These are phyloP conservation scores for Neostapfia colusana DNA, from an alignment of 176 grass and related monocot species.

Conservation along the genomic window DNA sequence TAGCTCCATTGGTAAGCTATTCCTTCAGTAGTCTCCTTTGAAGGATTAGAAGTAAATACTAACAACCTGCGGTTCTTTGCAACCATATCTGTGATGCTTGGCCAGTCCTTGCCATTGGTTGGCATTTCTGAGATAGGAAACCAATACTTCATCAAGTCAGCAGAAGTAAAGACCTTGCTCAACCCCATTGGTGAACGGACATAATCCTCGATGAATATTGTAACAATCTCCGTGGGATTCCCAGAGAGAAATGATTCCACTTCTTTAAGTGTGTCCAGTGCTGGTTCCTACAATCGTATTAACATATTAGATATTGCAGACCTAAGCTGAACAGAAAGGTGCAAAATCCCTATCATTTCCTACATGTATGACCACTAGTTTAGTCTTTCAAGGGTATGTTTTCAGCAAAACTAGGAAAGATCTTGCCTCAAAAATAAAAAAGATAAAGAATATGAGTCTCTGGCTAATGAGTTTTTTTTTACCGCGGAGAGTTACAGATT, in stretches of 20 bases:
- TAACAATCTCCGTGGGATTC: constrained; percentile 89
- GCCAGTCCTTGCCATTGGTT: constrained; percentile 78
- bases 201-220: constrained; percentile 96
- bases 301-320: constrained; percentile 27
- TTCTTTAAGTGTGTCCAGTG: constrained; percentile 87
- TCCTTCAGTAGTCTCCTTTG: constrained; percentile 83
- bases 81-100: constrained; percentile 77
- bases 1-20: constrained; percentile 94
- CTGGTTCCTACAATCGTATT: constrained; percentile 70
- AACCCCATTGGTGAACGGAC: constrained; percentile 74
- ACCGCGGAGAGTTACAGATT: neutral
- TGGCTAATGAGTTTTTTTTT: neutral
- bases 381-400: neutral
- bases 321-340: neutral
- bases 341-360: constrained; percentile 4
- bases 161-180: constrained; percentile 72
- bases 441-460: neutral
- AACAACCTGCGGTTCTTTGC: constrained; percentile 74
- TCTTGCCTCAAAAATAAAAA: neutral
- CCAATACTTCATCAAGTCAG: constrained; percentile 82
- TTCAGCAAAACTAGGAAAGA: neutral
- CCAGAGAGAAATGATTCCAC: constrained; percentile 83
- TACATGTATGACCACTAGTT: neutral
- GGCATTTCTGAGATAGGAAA: constrained; percentile 91
- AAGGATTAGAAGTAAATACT: constrained; percentile 89